Base-by-base conservation (phyloP, 805 yeast genomes). In the Wickerhamiella slavikovae region DNA sequence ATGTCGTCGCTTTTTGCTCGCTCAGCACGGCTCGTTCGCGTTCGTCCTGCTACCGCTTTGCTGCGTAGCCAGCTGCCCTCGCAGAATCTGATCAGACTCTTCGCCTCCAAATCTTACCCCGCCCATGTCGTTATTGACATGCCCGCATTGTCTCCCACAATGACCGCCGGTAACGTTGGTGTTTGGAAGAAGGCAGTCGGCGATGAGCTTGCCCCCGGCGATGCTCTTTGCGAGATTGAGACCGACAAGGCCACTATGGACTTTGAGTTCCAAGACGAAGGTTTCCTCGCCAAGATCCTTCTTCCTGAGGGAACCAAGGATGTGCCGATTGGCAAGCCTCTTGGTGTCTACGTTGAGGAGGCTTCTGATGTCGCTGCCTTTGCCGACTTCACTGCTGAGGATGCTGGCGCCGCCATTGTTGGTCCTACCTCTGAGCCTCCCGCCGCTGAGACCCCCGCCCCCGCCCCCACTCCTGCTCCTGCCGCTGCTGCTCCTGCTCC, bases 121-220 rank as follows among this genome's bases (percentile, higher is more conserved):
- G 55, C 70, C 14, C 95, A 89, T 57, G 69, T 76, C 36, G 71
- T 89, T 48, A 80, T 89, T 45, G 74, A 73, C 52, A 89, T 89
- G 98, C 99, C 98, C 28, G 98, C 99, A 7, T 62, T 89, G 46
- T 85, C 96, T n/a, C 98, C 99, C 40, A 89, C 99, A 31, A 89
- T 89, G 99, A 77, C 94, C 37, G 85, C 78, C 50, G 98, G 98
- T 51, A 74, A 70, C 54, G 61, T 89, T 40, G 85, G 85, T 23
- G 62, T 68, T 35, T 89, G 98, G 98, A 66, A 71, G 51, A 89
- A 83, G 62, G 55, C 66, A 26, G 78, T 72, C 22, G 98, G 98
- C 48, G 98, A 89, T 52, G 57, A 68, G 53, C 68, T 89, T 41
- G 47, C 65, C 18, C 89, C 95, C 14, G 98, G 98, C 55, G 95